These are phyloP conservation scores for Fomes fomentarius DNA, from an alignment of 1,284 basidiomycete genomes.

Conservation along the genomic window DNA sequence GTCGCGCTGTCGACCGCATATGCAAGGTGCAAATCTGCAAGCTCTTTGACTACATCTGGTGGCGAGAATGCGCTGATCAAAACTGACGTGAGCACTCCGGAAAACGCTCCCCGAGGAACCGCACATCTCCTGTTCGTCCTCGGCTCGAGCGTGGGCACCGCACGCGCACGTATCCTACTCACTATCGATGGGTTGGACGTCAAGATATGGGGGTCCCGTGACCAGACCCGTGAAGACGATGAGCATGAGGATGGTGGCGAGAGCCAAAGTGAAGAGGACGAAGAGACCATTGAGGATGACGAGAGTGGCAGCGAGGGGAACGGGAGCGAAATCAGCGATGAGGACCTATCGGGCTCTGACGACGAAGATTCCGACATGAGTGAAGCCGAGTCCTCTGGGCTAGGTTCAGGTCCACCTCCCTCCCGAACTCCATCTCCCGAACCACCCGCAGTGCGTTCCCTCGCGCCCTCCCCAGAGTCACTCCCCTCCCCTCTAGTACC, in stretches of 20 bases:
- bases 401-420: conserved; percentile 26
- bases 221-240: conserved; percentile 28
- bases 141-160: conserved; percentile 61
- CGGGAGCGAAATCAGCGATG: no score
- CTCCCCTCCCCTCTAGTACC: conserved; percentile 6
- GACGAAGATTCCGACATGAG: conserved; percentile 19
- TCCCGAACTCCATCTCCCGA: conserved; percentile 30
- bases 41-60: not conserved
- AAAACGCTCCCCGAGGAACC: conserved; percentile 16
- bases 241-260: conserved; percentile 25
- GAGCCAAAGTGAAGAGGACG: conserved; percentile 25
- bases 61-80: conserved; percentile 4
- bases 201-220: conserved; percentile 54
- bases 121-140: conserved; percentile 64
- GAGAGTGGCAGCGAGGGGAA: conserved; percentile 28
- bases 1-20: conserved; percentile 64
- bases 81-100: not conserved
- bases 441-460: conserved; percentile 15
- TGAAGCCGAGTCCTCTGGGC: conserved; percentile 18
- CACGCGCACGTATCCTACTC: conserved; percentile 62
- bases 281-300: conserved; percentile 26
- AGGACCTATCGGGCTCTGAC: conserved; percentile 14
- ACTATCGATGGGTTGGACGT: conserved; percentile 65
- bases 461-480: conserved; percentile 18
- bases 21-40: conserved; percentile 40